A percentile compares a stretch with the other conserved stretches of the same genome.
Evolutionary conservation across 2,329 filamentous ascomycete genomes (phyloP).

Genomic region (Dactylellina parvicollis): DNA sequence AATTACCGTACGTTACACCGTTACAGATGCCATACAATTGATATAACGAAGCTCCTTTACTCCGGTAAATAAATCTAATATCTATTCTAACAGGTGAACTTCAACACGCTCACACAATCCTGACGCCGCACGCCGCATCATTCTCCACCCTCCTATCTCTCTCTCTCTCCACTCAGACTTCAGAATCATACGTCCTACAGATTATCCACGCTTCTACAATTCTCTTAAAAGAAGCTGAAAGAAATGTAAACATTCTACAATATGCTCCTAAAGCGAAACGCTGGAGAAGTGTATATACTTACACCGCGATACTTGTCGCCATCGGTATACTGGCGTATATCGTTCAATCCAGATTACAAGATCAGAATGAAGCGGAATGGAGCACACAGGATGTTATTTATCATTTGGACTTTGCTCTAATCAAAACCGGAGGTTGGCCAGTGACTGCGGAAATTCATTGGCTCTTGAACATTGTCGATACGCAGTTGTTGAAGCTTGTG

Average conservation of each 20-base stretch:
- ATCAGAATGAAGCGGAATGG: conserved; percentile 7
- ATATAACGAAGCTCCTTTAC: background rate
- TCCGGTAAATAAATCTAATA: background rate
- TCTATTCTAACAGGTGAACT: conserved; percentile 22
- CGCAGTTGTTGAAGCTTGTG: background rate
- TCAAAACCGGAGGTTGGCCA: conserved; percentile 44
- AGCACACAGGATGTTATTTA: conserved; percentile 35
- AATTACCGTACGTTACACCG: conserved; percentile 28
- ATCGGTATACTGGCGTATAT: conserved; percentile 14
- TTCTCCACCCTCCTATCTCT: background rate
- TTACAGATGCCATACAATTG: background rate
- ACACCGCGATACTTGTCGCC: conserved; percentile 11
- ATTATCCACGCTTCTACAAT: conserved; percentile 7
- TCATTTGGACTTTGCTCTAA: conserved; percentile 49
- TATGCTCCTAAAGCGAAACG: conserved; percentile 23
- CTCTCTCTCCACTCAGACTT: background rate
- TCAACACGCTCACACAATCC: conserved; percentile 13
- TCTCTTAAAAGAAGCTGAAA: conserved; percentile 36
- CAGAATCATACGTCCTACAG: background rate
- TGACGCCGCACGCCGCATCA: conserved; percentile 4
- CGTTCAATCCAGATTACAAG: background rate
- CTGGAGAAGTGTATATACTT: conserved; percentile 40
- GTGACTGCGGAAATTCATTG: conserved; percentile 20
- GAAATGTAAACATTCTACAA: conserved; percentile 42
- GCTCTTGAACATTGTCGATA: conserved; percentile 22